These are phyloP conservation scores for Glonium stellatum DNA, from an alignment of 495 filamentous ascomycete genomes.

Conservation along the genomic window DNA sequence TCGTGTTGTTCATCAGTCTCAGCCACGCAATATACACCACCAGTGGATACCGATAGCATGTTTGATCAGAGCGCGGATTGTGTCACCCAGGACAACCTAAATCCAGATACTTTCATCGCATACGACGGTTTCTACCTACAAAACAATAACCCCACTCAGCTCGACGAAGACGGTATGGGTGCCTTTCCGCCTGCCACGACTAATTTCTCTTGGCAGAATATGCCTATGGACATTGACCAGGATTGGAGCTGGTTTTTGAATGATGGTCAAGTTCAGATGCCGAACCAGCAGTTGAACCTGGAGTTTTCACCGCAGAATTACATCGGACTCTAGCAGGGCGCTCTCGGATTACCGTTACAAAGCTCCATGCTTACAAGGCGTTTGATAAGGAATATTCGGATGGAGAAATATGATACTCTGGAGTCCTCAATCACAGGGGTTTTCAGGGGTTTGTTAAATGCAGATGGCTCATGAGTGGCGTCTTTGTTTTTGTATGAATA, in stretches of 20 bases:
- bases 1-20: neutral
- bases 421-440: too few species aligned
- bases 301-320: neutral
- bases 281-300: neutral
- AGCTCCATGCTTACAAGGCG: too few species aligned
- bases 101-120: conserved; percentile 24
- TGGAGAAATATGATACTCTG: too few species aligned
- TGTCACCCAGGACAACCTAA: conserved; percentile 3
- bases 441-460: too few species aligned
- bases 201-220: conserved; percentile 25
- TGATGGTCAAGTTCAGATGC: conserved; percentile 8
- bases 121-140: conserved; percentile 32
- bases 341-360: neutral
- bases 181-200: conserved; percentile 23
- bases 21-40: neutral
- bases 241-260: conserved; percentile 36
- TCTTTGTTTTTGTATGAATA: too few species aligned
- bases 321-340: neutral
- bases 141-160: conserved; percentile 14
- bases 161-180: conserved; percentile 22
- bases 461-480: too few species aligned
- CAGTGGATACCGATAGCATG: conserved; percentile 4
- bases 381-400: too few species aligned
- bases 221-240: conserved; percentile 34
- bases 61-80: conserved; percentile 6